Evolutionary conservation across 1,139 yeast genomes (phyloP).

Genomic region (Geotrichum citri-aurantii): DNA sequence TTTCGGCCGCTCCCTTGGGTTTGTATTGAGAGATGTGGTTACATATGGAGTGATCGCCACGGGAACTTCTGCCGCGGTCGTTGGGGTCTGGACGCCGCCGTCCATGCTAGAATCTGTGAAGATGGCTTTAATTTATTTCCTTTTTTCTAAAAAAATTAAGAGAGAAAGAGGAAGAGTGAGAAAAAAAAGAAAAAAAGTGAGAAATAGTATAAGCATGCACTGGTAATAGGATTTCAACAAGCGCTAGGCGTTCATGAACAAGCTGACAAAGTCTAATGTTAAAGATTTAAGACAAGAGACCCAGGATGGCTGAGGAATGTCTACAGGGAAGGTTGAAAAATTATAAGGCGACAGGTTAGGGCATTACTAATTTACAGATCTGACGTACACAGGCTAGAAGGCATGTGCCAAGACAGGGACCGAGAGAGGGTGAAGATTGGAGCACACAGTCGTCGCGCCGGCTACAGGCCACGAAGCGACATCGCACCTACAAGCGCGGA

Average conservation of each 20-base stretch:
- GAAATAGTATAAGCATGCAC: background rate
- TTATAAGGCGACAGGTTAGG: background rate
- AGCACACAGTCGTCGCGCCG: background rate
- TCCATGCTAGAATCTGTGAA: background rate
- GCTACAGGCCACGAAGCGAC: constrained; percentile 17
- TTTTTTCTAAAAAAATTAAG: background rate
- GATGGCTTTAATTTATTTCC: background rate
- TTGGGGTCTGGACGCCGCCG: background rate
- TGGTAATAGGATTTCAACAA: background rate
- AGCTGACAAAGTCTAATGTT: background rate
- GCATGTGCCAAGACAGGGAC: background rate
- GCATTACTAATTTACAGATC: background rate
- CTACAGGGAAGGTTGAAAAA: background rate
- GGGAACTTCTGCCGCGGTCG: background rate
- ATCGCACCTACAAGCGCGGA: constrained; percentile 18
- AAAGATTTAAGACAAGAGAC: background rate
- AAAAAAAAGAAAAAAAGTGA: too few relatives aligned
- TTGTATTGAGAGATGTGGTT: background rate
- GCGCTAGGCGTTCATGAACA: background rate
- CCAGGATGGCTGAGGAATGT: background rate
- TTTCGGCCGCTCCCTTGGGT: background rate
- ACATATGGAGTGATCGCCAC: background rate
- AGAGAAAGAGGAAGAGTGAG: too few relatives aligned
- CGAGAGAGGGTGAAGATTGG: background rate
- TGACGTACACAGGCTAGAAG: background rate